A percentile compares a stretch with the other conserved stretches of the same genome.
These are phyloP conservation scores for Dothidotthia symphoricarpi DNA, from an alignment of 2,329 filamentous ascomycete species.

Conservation along the genomic window DNA sequence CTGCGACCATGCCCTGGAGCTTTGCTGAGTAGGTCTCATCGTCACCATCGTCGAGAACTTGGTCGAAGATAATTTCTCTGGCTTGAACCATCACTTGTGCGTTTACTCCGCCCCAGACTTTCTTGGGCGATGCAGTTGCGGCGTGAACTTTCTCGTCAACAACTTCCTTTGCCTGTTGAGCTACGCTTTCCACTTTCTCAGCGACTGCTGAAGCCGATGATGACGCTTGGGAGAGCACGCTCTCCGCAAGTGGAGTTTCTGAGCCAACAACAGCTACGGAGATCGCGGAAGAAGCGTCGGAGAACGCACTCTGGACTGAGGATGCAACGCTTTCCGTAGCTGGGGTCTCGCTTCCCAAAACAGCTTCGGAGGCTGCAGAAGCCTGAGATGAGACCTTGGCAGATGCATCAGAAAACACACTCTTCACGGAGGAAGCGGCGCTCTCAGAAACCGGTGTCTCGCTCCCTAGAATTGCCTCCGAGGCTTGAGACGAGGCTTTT, in stretches of 20 bases:
- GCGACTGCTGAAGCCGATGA: constrained; percentile 16
- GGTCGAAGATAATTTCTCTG: constrained; percentile 50
- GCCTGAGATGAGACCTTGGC: constrained; percentile 22
- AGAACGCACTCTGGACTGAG: constrained; percentile 39
- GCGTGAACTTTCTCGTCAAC: constrained; percentile 23
- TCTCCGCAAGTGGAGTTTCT: constrained; percentile 21
- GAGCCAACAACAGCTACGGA: constrained; percentile 24
- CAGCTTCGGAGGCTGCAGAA: constrained; percentile 25
- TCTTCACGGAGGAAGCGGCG: constrained; percentile 39
- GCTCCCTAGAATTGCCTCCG: constrained; percentile 37
- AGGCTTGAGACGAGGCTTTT: constrained; percentile 38
- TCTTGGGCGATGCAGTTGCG: constrained; percentile 42
- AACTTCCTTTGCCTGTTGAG: constrained; percentile 16
- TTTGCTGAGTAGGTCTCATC: constrained; percentile 51
- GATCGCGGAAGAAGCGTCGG: constrained; percentile 32
- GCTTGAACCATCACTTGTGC: constrained; percentile 52
- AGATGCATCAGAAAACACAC: constrained; percentile 36
- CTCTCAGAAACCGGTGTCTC: constrained; percentile 34
- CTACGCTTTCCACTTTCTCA: constrained; percentile 21
- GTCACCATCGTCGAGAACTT: constrained; percentile 50
- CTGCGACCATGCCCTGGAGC: constrained; percentile 52
- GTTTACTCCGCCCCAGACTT: constrained; percentile 56
- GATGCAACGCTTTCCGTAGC: constrained; percentile 22
- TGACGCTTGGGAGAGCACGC: constrained; percentile 25
- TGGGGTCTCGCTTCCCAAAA: constrained; percentile 17